phyloP scores from a whole-genome alignment of 1,284 basidiomycete species.

The Neonothopanus nambi region DNA sequence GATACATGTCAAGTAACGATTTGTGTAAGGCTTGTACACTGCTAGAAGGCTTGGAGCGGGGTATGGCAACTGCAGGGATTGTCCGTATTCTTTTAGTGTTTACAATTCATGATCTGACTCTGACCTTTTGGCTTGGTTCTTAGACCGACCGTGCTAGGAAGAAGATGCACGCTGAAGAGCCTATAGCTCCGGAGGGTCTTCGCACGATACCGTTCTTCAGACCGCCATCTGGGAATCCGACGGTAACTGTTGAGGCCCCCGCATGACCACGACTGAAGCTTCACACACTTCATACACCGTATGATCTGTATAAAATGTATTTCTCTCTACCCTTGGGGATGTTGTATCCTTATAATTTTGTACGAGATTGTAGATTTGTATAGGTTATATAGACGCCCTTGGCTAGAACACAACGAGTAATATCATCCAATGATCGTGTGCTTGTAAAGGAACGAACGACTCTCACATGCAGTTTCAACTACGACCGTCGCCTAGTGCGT shows the following conservation, averaged over 20 bases:
- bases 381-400: too few species aligned
- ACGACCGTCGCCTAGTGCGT: too few species aligned
- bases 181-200: conserved; percentile 51
- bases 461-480: too few species aligned
- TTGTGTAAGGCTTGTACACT: conserved; percentile 93
- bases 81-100: conserved; percentile 47
- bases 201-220: conserved; percentile 70
- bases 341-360: too few species aligned
- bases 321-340: too few species aligned
- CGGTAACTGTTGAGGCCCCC: neutral
- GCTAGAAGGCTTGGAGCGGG: conserved; percentile 88
- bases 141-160: conserved; percentile 68
- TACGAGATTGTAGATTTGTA: too few species aligned
- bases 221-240: conserved; percentile 34
- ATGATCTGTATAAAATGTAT: too few species aligned
- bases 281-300: too few species aligned
- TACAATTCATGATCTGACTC: neutral
- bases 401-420: too few species aligned
- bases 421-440: too few species aligned
- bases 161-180: conserved; percentile 60
- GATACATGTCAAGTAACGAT: conserved; percentile 91
- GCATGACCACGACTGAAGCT: too few species aligned
- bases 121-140: neutral
- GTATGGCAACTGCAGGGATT: conserved; percentile 65
- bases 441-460: too few species aligned